These are phyloP conservation scores for barley (Hordeum vulgare) DNA, from an alignment of 176 grass and related monocot genomes.

Conservation along the genomic window MorexV3_pseudomolecules_assembly NC_058522.1:569532721-569533220, in stretches of 20 bases:
- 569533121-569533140: neutral
- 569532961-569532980: neutral
- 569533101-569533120: neutral
- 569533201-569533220: neutral
- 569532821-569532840: neutral
- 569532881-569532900: neutral
- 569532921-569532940: neutral
- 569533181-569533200: neutral
- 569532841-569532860: neutral
- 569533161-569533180: neutral
- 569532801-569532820: neutral
- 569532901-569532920: neutral
- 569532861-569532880: neutral
- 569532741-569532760: neutral
- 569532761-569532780: neutral
- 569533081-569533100: neutral
- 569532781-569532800: neutral
- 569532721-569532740: neutral
- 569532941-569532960: neutral
- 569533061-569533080: neutral
- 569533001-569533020: neutral
- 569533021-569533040: neutral
- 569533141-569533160: neutral
- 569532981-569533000: neutral
- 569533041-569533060: neutral